These are phyloP conservation scores for Verticillium zaregamsianum DNA, from an alignment of 2,329 filamentous ascomycete species.

Conservation along the genomic window DNA sequence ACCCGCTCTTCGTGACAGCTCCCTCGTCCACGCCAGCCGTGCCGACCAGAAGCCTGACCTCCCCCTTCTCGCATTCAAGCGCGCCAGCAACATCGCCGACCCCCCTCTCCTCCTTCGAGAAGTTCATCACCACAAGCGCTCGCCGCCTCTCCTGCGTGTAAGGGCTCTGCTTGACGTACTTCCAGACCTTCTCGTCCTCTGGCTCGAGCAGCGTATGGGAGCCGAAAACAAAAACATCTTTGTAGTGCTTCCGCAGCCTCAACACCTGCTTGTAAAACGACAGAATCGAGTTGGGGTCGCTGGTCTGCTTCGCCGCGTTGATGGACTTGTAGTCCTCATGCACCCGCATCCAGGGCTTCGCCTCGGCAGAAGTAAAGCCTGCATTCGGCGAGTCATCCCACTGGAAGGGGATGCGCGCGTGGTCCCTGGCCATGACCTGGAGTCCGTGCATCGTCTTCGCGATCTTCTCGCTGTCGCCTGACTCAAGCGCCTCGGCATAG, in stretches of 20 bases:
- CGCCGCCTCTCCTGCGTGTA: constrained; percentile 13
- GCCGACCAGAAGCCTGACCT: constrained; percentile 19
- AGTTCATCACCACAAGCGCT: constrained; percentile 41
- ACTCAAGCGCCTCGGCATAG: constrained; percentile 39
- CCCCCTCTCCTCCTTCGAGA: constrained; percentile 30
- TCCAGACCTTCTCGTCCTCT: constrained; percentile 49
- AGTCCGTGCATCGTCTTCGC: constrained; percentile 46
- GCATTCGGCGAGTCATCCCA: constrained; percentile 56
- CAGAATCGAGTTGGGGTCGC: constrained; percentile 45
- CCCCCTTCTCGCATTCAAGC: constrained; percentile 15
- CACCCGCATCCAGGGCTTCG: constrained; percentile 63
- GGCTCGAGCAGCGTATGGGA: constrained; percentile 51
- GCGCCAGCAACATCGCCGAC: constrained; percentile 17
- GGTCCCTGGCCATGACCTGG: constrained; percentile 56
- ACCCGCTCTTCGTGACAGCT: neutral
- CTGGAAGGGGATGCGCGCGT: constrained; percentile 62
- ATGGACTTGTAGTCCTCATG: constrained; percentile 53
- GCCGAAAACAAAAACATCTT: constrained; percentile 59
- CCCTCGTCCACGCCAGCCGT: constrained; percentile 13
- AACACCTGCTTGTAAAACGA: constrained; percentile 56
- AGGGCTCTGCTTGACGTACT: constrained; percentile 41
- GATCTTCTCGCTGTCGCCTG: constrained; percentile 28
- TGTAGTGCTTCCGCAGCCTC: constrained; percentile 46
- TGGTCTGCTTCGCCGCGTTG: constrained; percentile 49
- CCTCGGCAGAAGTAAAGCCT: constrained; percentile 48